Percentiles rank a stretch among this genome's conserved stretches.
These are phyloP conservation scores for Coemansia sp. DNA, from an alignment of 192 early-diverging fungal genomes.

Conservation along the genomic window DNA sequence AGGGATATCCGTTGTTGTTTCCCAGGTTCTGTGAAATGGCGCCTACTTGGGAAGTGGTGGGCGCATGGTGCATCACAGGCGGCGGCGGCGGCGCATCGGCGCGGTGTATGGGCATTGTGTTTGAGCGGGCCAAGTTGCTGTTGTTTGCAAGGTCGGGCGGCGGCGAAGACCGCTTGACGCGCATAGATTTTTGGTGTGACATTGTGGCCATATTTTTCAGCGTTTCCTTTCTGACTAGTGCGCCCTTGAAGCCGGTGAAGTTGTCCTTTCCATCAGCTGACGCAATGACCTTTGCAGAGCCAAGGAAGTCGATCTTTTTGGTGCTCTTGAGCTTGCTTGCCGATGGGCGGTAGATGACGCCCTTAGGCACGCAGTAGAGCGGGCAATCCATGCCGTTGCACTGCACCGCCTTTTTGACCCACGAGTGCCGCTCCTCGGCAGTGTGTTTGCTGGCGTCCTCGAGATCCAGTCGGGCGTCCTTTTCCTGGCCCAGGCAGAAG, in stretches of 20 bases:
- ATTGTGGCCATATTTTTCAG: constrained; percentile 30
- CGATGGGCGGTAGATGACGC: constrained; percentile 79
- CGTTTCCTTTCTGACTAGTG: constrained; percentile 53
- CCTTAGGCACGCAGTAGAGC: constrained; percentile 76
- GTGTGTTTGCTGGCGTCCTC: constrained; percentile 52
- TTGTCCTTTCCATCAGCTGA: constrained; percentile 57
- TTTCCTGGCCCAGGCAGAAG: constrained; percentile 70
- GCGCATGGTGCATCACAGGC: constrained; percentile 9
- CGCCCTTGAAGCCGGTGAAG: constrained; percentile 57
- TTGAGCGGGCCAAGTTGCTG: constrained; percentile 42
- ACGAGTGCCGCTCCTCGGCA: constrained; percentile 66
- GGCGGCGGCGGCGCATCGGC: constrained; percentile 19
- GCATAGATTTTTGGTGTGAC: constrained; percentile 52
- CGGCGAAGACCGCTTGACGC: constrained; percentile 40
- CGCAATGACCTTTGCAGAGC: constrained; percentile 83
- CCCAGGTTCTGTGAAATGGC: not conserved
- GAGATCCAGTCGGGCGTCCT: constrained; percentile 72
- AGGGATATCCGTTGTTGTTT: not conserved
- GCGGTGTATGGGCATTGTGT: constrained; percentile 47
- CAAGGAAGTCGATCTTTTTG: constrained; percentile 75
- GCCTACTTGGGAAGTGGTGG: not conserved
- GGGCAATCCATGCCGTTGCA: constrained; percentile 61
- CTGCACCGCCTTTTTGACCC: constrained; percentile 65
- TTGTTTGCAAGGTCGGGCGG: constrained; percentile 28
- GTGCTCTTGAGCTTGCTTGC: constrained; percentile 83